Evolutionary conservation across 768 basidiomycete species (phyloP).

Genomic region (Panellus pusillus): DNA sequence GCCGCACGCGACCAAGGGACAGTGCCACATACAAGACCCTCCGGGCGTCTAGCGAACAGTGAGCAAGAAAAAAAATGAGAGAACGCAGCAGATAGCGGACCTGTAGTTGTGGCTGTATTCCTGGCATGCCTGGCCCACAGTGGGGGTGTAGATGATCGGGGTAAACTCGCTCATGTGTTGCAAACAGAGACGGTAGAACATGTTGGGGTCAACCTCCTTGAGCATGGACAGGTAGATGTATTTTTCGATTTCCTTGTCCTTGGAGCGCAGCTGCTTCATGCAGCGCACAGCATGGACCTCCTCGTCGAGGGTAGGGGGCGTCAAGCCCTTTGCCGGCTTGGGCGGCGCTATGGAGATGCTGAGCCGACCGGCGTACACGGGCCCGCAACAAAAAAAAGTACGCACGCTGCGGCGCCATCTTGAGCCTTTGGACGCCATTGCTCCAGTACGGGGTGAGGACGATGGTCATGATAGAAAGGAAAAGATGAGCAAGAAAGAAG

Average conservation of each 20-base stretch:
- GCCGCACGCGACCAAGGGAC: constrained; percentile 10
- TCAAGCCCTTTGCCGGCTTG: constrained; percentile 51
- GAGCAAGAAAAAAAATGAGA: background rate
- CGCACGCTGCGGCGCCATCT: constrained; percentile 57
- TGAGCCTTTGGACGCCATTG: constrained; percentile 72
- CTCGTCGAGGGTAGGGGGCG: constrained; percentile 58
- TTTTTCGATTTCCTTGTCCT: constrained; percentile 74
- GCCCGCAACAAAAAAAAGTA: constrained; percentile 15
- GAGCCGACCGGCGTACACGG: constrained; percentile 1
- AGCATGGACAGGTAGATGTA: constrained; percentile 82
- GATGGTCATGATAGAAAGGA: constrained; percentile 47
- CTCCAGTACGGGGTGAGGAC: constrained; percentile 71
- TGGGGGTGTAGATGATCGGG: constrained; percentile 90
- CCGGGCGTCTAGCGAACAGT: constrained; percentile 41
- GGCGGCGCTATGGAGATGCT: constrained; percentile 35
- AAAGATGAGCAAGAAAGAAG: background rate
- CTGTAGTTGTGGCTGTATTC: constrained; percentile 81
- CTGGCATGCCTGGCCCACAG: constrained; percentile 88
- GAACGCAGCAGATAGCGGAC: background rate
- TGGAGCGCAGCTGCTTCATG: constrained; percentile 71
- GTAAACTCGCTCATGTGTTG: constrained; percentile 67
- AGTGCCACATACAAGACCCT: constrained; percentile 57
- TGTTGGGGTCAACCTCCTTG: constrained; percentile 66
- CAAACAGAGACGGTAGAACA: constrained; percentile 80
- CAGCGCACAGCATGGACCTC: constrained; percentile 57